Evolutionary conservation across 2,329 filamentous ascomycete species (phyloP), one percentile per base, ranked within the genome.

Genomic region (Dactylellina parvicollis): DNA sequence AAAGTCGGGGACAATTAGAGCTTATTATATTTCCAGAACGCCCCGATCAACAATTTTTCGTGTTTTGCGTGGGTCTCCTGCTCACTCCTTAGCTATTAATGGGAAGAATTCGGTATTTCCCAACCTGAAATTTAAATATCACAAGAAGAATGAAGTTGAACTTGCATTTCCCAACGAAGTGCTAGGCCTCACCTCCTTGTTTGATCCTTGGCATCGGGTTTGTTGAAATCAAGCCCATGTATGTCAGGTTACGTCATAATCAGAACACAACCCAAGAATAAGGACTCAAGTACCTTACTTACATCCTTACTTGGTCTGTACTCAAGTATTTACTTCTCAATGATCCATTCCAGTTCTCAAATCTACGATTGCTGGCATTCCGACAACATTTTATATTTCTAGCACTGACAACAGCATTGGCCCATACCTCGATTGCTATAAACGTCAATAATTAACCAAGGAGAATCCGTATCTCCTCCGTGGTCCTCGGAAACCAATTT

Each of bases 391-490:
- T n/a, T n/a, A n/a, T n/a, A n/a, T n/a, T n/a, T n/a, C n/a, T n/a
- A n/a, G n/a, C n/a, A n/a, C n/a, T n/a, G n/a, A n/a, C n/a, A n/a
- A n/a, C n/a, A n/a, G n/a, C n/a, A n/a, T n/a, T n/a, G n/a, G n/a
- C n/a, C n/a, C n/a, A n/a, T n/a, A n/a, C n/a, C n/a, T n/a, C n/a
- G n/a, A n/a, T n/a, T n/a, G n/a, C n/a, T n/a, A n/a, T n/a, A n/a
- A n/a, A n/a, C 3, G 16, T n/a, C 12, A 7, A n/a, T 24, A 20
- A 20, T 34, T 60, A 78, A 57, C 57, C 75, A 9, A 89, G 78
- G 47, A 89, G 77, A 30, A 89, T 86, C 22, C 85, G 82, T 30
- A 89, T 86, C 77, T 89, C 87, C 4, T 85, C 84, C 4, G 83
- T 84, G 3, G 87, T 89, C 52, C 87, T 83, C 0, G 86, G 86